Evolutionary conservation across 768 basidiomycete species (phyloP), one percentile per base, ranked within the genome.

Genomic region (Serendipita sp.): DNA sequence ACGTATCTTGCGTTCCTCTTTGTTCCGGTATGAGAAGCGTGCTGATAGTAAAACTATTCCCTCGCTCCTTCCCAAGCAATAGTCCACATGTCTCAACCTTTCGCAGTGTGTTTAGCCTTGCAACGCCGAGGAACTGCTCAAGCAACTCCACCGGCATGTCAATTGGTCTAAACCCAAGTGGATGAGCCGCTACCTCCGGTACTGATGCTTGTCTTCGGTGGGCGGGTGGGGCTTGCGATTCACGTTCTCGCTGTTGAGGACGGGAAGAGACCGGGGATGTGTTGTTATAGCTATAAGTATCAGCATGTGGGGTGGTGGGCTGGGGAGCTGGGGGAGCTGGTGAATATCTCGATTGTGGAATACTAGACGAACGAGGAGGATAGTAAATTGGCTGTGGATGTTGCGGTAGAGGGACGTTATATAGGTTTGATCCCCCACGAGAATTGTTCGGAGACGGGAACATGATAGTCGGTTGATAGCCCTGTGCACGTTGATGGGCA

Each of bases 81-180:
- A 95, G 70, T 41, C 90, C 92, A 72, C 92, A 93, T 1, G 92
- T 96, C 76, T 96, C 92, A 63, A 81, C 77, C 69, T 91, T 89
- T 71, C 80, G 76, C 58, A 78, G 76, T 15, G 92, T 96, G 71
- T 94, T 94, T 32, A 83, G 78, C 30, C 80, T 78, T 0, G 92
- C 92, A 63, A 92, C 85, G 13, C 81, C 79, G 3, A 91, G 73
- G 75, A 95, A 95, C 2, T 84, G 80, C 2, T 80, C 77, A n/a
- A 93, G 78, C 65, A 86, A 84, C 24, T 85, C 83, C 4, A 83
- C 76, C 8, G 92, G 92, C 0, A 95, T 77, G 16, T 75, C 77
- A 3, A 93, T 83, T 0, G 77, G 78, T 73, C 85, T 85, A 63
- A 87, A 78, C 64, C 80, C 80, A 34, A 72, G 75, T 37, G 53